Evolutionary conservation across 768 basidiomycete genomes (phyloP).

Genomic region (Leccinum pellstonianum): DNA sequence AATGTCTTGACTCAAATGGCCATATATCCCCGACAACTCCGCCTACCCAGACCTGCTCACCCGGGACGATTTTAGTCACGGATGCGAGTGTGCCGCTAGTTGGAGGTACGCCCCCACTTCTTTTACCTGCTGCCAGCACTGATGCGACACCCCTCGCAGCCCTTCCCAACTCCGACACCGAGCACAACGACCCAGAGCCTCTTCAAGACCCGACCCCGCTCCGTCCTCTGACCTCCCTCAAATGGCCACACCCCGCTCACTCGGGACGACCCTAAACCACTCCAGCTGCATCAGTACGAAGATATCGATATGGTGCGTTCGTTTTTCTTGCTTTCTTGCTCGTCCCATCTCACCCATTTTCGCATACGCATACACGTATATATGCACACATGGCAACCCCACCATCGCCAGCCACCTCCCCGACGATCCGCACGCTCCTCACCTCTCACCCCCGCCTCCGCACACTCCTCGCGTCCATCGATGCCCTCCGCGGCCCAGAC

Average conservation of each 20-base stretch:
- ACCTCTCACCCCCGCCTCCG: slow-evolving; percentile 50
- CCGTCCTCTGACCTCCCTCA: slow-evolving; percentile 68
- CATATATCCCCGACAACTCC: too few species aligned
- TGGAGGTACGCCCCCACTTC: background rate
- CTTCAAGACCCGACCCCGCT: slow-evolving; percentile 44
- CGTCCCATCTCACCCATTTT: background rate
- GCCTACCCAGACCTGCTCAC: too few species aligned
- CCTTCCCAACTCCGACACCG: background rate
- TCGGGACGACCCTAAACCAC: slow-evolving; percentile 78
- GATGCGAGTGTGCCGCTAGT: background rate
- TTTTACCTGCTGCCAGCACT: background rate
- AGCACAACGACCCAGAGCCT: background rate
- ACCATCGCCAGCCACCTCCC: slow-evolving; percentile 57
- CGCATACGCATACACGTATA: background rate
- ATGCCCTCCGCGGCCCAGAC: slow-evolving; percentile 59
- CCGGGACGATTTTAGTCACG: too few species aligned
- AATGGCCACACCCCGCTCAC: slow-evolving; percentile 87
- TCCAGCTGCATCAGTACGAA: slow-evolving; percentile 74
- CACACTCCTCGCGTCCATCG: slow-evolving; percentile 52
- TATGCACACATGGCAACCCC: background rate
- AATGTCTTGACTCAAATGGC: too few species aligned
- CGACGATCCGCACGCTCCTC: slow-evolving; percentile 56
- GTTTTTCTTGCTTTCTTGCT: background rate
- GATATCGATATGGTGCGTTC: slow-evolving; percentile 57
- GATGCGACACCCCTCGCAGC: background rate